Evolutionary conservation across 257 asterid genomes (phyloP), one percentile per base, ranked within the genome.

Genomic region (Solanum pinnatisectum): DNA sequence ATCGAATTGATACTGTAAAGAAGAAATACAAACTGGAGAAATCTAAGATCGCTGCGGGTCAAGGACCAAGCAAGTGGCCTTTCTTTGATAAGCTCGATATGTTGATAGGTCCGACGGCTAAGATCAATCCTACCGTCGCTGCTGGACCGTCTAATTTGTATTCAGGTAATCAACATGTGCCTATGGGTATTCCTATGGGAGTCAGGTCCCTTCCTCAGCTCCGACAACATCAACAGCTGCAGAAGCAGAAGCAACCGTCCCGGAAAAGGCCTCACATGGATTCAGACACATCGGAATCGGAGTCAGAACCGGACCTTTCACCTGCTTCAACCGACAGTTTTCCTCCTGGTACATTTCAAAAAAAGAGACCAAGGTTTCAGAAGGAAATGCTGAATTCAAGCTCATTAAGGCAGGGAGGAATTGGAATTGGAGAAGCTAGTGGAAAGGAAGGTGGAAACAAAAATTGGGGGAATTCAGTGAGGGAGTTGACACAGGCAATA

Each of bases 21-120:
- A 96, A 96, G 94, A 96, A 95, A 93, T 96, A 93, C 85, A 96
- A 96, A 93, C 83, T 83, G 39, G 99, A 96, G 96, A 96, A 95
- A 91, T 93, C 96, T 49, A 94, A 92, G 98, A 94, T 95, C 87
- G 90, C 90, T 12, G 70, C 95, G 8, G 93, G 92, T 9, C 94
- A 91, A 68, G 96, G 93, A 1, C 94, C 95, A 3, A 94, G 96
- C 81, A 94, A 84, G 89, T 96, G 99, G 99, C 93, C 94, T 5
- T 94, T 95, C 42, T 96, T 74, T 40, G 90, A 91, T 39, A 92
- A 87, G 89, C 94, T 96, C 10, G 97, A 94, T 82, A 89, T 87
- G 86, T 90, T 96, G 92, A 94, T 95, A 60, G 98, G 98, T 5
- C 93, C 94, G 10, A 87, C 94, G 0, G 89, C 92, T 3, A 93